These are phyloP conservation scores for Adansonia rubrostipa DNA, from an alignment of 441 rosid genomes.

Conservation along the genomic window DNA sequence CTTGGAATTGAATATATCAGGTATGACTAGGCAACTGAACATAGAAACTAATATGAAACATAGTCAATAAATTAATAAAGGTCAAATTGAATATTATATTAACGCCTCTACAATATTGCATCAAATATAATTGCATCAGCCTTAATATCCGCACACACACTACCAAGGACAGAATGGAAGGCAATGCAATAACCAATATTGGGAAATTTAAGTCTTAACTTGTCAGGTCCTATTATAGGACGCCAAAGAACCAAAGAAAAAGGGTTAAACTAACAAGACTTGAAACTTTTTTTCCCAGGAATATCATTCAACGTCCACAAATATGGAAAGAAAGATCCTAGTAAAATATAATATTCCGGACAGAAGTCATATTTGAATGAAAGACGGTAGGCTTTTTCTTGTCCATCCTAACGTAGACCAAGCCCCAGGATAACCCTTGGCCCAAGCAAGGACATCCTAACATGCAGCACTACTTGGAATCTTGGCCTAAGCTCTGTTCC, in stretches of 20 bases:
- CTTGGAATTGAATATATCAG: neutral
- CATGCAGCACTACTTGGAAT: slow-evolving; percentile 12
- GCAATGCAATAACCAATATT: neutral
- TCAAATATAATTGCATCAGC: neutral
- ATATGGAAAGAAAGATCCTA: neutral
- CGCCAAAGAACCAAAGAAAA: neutral
- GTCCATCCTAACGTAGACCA: neutral
- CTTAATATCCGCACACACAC: neutral
- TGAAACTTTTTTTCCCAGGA: neutral
- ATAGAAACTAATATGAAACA: neutral
- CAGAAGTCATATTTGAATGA: neutral
- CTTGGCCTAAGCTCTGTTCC: neutral
- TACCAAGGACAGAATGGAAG: neutral
- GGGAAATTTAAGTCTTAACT: neutral
- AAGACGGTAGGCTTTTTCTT: neutral
- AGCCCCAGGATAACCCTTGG: neutral
- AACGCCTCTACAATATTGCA: neutral
- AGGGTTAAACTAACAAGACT: neutral
- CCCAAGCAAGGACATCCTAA: neutral
- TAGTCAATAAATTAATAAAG: neutral
- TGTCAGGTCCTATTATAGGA: neutral
- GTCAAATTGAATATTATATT: neutral
- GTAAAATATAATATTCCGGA: neutral
- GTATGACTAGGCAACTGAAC: neutral
- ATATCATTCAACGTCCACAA: neutral